Percentiles rank a stretch among this genome's conserved stretches.
Evolutionary conservation across 306 rosid species (phyloP).

Genomic region (Fagus crenata): DNA sequence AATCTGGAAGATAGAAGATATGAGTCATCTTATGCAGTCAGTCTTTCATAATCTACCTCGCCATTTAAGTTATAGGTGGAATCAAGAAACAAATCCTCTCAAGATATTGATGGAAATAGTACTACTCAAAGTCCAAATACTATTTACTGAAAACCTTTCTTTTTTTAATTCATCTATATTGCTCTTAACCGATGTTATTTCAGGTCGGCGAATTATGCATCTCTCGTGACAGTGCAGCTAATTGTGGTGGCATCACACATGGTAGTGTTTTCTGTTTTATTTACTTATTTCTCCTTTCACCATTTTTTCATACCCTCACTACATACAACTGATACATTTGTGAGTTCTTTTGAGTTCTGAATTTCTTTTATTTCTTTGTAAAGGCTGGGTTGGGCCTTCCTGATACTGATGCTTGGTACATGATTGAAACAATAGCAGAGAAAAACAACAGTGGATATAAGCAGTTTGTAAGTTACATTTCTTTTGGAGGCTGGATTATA

Average conservation of each 20-base stretch:
- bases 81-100: neutral
- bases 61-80: neutral
- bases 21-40: neutral
- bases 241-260: constrained; percentile 81
- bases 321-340: neutral
- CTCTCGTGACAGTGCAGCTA: constrained; percentile 86
- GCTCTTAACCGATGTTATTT: constrained; percentile 24
- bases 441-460: constrained; percentile 87
- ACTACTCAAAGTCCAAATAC: neutral
- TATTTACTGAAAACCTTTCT: neutral
- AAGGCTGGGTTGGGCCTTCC: constrained; percentile 98
- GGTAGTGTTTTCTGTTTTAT: constrained; percentile 52
- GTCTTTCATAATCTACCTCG: neutral
- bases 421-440: constrained; percentile 92
- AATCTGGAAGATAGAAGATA: neutral
- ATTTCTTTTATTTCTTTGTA: constrained; percentile 28
- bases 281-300: constrained; percentile 18
- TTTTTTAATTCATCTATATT: constrained; percentile 12
- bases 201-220: constrained; percentile 89
- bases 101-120: neutral
- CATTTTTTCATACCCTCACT: constrained; percentile 10
- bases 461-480: constrained; percentile 72
- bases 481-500: constrained; percentile 9
- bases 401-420: constrained; percentile 91
- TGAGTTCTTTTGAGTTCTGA: constrained; percentile 24